These are phyloP conservation scores for Dryadomyces quercivorus DNA, from an alignment of 2,329 filamentous ascomycete genomes.

Conservation along the genomic window DNA sequence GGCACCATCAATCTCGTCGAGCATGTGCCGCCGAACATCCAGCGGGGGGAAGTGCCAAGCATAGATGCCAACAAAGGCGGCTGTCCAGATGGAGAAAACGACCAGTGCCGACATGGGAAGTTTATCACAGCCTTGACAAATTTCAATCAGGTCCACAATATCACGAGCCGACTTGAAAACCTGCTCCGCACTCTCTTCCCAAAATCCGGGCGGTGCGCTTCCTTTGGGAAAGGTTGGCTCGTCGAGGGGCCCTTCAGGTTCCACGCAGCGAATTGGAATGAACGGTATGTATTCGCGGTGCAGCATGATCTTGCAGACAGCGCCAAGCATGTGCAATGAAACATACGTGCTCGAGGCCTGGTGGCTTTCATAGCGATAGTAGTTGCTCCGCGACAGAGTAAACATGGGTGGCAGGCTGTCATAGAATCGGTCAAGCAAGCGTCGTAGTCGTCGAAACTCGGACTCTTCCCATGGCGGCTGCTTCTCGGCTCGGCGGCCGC, in stretches of 20 bases:
- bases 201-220: slow-evolving; percentile 41
- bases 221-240: slow-evolving; percentile 38
- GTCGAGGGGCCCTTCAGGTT: slow-evolving; percentile 45
- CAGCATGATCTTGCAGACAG: slow-evolving; percentile 54
- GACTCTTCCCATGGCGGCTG: slow-evolving; percentile 46
- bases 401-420: slow-evolving; percentile 41
- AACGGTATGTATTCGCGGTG: slow-evolving; percentile 59
- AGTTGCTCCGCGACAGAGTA: slow-evolving; percentile 47
- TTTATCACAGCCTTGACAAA: slow-evolving; percentile 42
- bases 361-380: slow-evolving; percentile 52
- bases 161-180: slow-evolving; percentile 51
- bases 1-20: slow-evolving; percentile 14
- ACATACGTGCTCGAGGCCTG: slow-evolving; percentile 53
- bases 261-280: slow-evolving; percentile 41
- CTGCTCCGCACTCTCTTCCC: slow-evolving; percentile 47
- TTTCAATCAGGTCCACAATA: slow-evolving; percentile 51
- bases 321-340: slow-evolving; percentile 53
- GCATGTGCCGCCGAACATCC: slow-evolving; percentile 46
- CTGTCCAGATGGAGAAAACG: slow-evolving; percentile 55
- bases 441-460: slow-evolving; percentile 39
- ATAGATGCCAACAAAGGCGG: slow-evolving; percentile 54
- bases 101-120: slow-evolving; percentile 57
- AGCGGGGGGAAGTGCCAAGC: slow-evolving; percentile 56
- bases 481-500: slow-evolving; percentile 37
- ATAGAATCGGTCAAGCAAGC: slow-evolving; percentile 40